These are phyloP conservation scores for Fusarium chaquense DNA, from an alignment of 2,329 filamentous ascomycete species.

Conservation along the genomic window DNA sequence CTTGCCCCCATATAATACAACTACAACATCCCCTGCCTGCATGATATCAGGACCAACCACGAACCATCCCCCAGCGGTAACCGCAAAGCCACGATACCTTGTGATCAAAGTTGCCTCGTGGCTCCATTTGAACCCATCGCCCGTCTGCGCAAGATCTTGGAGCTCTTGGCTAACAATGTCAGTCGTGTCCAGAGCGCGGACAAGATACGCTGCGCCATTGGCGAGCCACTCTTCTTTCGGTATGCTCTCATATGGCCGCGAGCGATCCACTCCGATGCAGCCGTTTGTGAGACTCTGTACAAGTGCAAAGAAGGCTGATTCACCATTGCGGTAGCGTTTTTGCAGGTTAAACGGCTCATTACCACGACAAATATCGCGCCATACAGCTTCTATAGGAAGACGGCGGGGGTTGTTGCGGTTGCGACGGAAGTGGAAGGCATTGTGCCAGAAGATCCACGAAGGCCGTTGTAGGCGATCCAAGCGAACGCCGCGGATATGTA, in stretches of 20 bases:
- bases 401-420: conserved; percentile 9
- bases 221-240: conserved; percentile 48
- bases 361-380: conserved; percentile 47
- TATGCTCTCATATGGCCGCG: conserved; percentile 44
- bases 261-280: conserved; percentile 48
- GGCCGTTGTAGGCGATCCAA: conserved; percentile 45
- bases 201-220: conserved; percentile 51
- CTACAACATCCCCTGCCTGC: conserved; percentile 49
- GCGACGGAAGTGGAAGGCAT: conserved; percentile 49
- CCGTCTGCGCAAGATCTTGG: conserved; percentile 44
- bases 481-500: conserved; percentile 48
- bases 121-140: conserved; percentile 53
- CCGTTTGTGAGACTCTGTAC: conserved; percentile 53
- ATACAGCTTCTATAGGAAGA: conserved; percentile 49
- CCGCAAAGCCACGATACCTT: conserved; percentile 51
- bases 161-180: conserved; percentile 40
- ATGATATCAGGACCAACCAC: conserved; percentile 52
- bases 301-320: conserved; percentile 51
- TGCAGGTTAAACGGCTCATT: conserved; percentile 43
- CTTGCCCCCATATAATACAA: conserved; percentile 51
- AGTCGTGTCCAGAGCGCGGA: conserved; percentile 32
- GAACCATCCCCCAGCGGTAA: conserved; percentile 50
- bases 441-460: conserved; percentile 50
- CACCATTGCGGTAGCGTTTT: conserved; percentile 44
- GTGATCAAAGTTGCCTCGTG: conserved; percentile 53